Evolutionary conservation across 2,329 filamentous ascomycete genomes (phyloP), one percentile per base, ranked within the genome.

Genomic region (Hymenoscyphus infarciens): DNA sequence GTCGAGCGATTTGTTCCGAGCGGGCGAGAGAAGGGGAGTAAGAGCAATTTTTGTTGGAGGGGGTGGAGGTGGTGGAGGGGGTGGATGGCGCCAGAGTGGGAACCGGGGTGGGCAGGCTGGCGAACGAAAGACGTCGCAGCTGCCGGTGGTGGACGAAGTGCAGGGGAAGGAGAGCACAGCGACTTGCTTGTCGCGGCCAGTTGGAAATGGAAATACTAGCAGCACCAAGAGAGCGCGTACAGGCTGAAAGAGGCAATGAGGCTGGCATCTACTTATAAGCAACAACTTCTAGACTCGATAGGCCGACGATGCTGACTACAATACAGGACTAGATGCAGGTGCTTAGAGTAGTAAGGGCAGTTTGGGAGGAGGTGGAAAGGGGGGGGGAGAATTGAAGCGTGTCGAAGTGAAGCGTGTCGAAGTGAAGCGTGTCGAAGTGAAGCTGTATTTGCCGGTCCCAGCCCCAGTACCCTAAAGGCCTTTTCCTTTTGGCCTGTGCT

Each of bases 1-100:
- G 81, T 70, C 79, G 76, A 66, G 78, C 75, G 69, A 82, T 73
- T 67, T 79, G 76, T 71, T 77, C 74, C 68, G 67, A 64, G 57
- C 69, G 68, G 42, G 19, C 42, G 42, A 49, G 42, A 10, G 42
- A 25, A 16, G 38, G 38, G 2, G 38, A 42, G 16, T 4, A 56
- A 67, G 62, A 57, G 68, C 65, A 66, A 67, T 66, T 68, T 55
- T 69, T 71, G 63, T 64, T 61, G 62, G 63, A 61, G 55, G 61
- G 49, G 11, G 56, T 64, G 62, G 62, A 39, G n/a, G n/a, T n/a
- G n/a, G n/a, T 61, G 62, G 63, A 61, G 55, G 61, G 49, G 11
- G 56, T 64, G 62, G 62, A 39, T 61, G 61, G 61, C 64, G 68
- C 66, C 67, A 68, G 68, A 60, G 66, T 66, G 65, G 64, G 60